These are phyloP conservation scores for Venturia effusa DNA, from an alignment of 2,329 filamentous ascomycete genomes.

Conservation along the genomic window DNA sequence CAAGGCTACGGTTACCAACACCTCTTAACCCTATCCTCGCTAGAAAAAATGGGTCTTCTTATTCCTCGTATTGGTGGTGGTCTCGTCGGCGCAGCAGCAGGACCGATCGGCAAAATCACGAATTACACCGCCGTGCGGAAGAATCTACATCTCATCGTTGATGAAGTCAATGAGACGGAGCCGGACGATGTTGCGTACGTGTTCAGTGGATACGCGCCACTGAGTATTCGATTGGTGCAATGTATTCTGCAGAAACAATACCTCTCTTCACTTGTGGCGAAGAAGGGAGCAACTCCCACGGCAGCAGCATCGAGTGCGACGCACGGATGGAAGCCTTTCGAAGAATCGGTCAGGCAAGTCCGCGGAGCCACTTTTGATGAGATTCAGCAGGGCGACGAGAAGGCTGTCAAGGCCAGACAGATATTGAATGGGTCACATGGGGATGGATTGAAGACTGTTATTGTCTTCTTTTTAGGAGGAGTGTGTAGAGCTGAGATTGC, in stretches of 20 bases:
- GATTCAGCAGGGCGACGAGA: slow-evolving; percentile 83
- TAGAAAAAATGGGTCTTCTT: slow-evolving; percentile 85
- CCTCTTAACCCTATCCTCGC: slow-evolving; percentile 72
- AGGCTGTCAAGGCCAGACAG: slow-evolving; percentile 76
- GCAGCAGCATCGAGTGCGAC: slow-evolving; percentile 33
- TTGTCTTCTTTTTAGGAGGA: slow-evolving; percentile 96
- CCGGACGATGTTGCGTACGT: slow-evolving; percentile 96
- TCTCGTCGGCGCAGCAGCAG: slow-evolving; percentile 42
- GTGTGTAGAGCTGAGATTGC: slow-evolving; percentile 95
- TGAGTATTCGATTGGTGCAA: slow-evolving; percentile 85
- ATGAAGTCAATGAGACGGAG: slow-evolving; percentile 91
- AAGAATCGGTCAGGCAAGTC: slow-evolving; percentile 80
- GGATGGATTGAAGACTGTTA: slow-evolving; percentile 62
- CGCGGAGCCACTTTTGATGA: slow-evolving; percentile 86
- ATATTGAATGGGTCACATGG: slow-evolving; percentile 65
- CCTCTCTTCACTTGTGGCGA: slow-evolving; percentile 50
- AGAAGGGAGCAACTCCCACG: slow-evolving; percentile 47
- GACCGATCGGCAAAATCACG: slow-evolving; percentile 35
- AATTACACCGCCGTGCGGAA: slow-evolving; percentile 87
- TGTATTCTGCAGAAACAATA: slow-evolving; percentile 87
- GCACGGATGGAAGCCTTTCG: slow-evolving; percentile 86
- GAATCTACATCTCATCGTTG: slow-evolving; percentile 77
- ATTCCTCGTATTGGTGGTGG: slow-evolving; percentile 42
- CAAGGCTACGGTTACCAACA: slow-evolving; percentile 95
- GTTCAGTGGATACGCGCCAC: slow-evolving; percentile 90